These are phyloP conservation scores for Wickerhamomyces sydowiorum DNA, from an alignment of 805 yeast species.

Conservation along the genomic window DNA sequence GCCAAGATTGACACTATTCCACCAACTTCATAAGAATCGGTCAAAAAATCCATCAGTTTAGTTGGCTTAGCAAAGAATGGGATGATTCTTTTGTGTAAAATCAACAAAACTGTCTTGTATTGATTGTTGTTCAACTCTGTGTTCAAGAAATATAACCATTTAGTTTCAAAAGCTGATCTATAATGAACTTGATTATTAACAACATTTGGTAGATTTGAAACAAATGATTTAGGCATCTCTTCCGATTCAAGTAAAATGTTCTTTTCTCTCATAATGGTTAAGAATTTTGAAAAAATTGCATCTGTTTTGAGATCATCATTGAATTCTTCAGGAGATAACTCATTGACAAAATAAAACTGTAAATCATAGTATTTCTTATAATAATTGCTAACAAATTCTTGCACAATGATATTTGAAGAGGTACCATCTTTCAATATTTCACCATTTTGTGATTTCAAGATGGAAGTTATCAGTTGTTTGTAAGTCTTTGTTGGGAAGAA, in stretches of 20 bases:
- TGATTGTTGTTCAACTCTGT: conserved; percentile 43
- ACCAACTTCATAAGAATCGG: conserved; percentile 69
- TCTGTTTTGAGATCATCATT: conserved; percentile 13
- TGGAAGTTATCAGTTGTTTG: conserved; percentile 33
- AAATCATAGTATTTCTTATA: conserved; percentile 66
- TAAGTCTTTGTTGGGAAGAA: conserved; percentile 58
- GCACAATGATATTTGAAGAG: conserved; percentile 38
- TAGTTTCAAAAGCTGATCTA: conserved; percentile 61
- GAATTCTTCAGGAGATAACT: conserved; percentile 27
- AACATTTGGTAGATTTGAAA: conserved; percentile 41
- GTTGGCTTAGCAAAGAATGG: conserved; percentile 80
- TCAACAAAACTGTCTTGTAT: conserved; percentile 60
- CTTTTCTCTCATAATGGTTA: conserved; percentile 31
- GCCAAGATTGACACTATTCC: conserved; percentile 70
- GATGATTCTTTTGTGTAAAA: conserved; percentile 78
- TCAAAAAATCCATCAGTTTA: conserved; percentile 85
- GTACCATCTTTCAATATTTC: conserved; percentile 40
- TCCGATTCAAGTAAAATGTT: conserved; percentile 27
- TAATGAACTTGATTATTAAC: conserved; percentile 39
- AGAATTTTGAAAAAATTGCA: conserved; percentile 30
- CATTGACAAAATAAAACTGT: conserved; percentile 65
- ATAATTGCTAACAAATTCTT: conserved; percentile 52
- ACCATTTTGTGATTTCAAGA: conserved; percentile 32
- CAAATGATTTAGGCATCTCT: conserved; percentile 32
- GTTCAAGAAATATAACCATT: conserved; percentile 55